Evolutionary conservation across 1,284 basidiomycete genomes (phyloP), one percentile per base, ranked within the genome.

Genomic region (Earliella scabrosa): DNA sequence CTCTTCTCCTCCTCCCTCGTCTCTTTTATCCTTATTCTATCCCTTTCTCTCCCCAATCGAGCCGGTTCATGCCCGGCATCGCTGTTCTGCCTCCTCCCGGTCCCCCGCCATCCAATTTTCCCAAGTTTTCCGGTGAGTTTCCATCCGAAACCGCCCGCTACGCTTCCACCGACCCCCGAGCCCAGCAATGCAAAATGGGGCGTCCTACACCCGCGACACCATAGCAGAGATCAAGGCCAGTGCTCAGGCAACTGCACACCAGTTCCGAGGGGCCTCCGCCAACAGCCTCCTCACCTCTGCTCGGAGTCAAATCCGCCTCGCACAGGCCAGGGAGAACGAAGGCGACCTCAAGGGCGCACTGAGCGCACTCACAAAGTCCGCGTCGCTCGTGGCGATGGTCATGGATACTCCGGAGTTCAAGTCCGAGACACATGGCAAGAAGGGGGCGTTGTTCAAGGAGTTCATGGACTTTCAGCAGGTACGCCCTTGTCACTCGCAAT

Each of bases 211-310:
- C 38, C 68, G 67, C 41, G 68, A 69, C 27, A 78, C 81, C n/a
- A 78, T 86, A 50, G 72, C 78, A 35, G 86, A 87, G 56, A 85
- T 91, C 67, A 89, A 88, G 69, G 76, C 78, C 49, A 81, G 75
- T 66, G 86, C 83, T 10, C 85, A 79, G 67, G 82, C 83, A 51
- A 73, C 77, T 43, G 84, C 83, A 14, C 75, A 77, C 47, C 81
- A 74, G 54, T 77, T 79, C 55, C 80, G 82, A 56, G 83, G 85
- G 16, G 78, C 78, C 43, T 82, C 87, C 5, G 73, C 85, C 13
- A 66, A 80, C 31, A 73, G 79, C 8, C 77, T 90, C 61, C 81
- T 91, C 71, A 79, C 75, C 64, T 70, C 75, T n/a, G 88, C 88
- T 13, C 77, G 81, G 40, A 74, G 70, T 21, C 86, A 87, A 68